These are phyloP conservation scores for Pleurotus ostreatus DNA, from an alignment of 768 basidiomycete species.

Conservation along the genomic window DNA sequence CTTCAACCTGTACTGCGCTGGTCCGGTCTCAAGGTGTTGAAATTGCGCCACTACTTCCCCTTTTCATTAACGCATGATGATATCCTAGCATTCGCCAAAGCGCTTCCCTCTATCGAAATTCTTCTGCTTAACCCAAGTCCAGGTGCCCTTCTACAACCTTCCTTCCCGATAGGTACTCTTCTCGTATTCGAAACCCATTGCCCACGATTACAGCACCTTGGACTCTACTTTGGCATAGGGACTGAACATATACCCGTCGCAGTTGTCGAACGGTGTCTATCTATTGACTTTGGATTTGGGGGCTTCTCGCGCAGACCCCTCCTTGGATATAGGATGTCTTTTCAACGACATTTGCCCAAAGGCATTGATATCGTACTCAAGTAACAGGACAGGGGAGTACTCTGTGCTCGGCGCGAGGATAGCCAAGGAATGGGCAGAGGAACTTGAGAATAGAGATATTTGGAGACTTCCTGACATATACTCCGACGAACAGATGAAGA, in stretches of 20 bases:
- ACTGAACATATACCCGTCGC: neutral
- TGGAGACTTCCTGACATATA: neutral
- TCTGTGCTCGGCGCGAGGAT: neutral
- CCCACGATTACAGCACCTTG: neutral
- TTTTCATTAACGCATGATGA: neutral
- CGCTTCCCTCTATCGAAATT: neutral
- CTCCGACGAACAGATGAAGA: neutral
- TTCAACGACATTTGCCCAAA: neutral
- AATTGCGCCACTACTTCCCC: neutral
- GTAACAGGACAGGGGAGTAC: neutral
- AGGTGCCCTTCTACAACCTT: neutral
- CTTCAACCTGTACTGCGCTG: neutral
- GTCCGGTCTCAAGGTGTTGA: neutral
- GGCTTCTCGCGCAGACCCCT: neutral
- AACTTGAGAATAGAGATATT: neutral
- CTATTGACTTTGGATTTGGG: neutral
- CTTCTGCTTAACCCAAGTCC: neutral
- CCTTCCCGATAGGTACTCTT: neutral
- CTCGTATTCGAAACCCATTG: neutral
- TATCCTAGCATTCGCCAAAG: neutral
- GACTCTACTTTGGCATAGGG: neutral
- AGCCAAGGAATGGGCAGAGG: neutral
- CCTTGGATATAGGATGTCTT: neutral
- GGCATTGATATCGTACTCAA: neutral
- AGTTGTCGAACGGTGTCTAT: neutral